Percentiles rank a stretch among this genome's conserved stretches.
phyloP scores from a whole-genome alignment of 495 filamentous ascomycete genomes.

The Lindgomyces ingoldianus region DNA sequence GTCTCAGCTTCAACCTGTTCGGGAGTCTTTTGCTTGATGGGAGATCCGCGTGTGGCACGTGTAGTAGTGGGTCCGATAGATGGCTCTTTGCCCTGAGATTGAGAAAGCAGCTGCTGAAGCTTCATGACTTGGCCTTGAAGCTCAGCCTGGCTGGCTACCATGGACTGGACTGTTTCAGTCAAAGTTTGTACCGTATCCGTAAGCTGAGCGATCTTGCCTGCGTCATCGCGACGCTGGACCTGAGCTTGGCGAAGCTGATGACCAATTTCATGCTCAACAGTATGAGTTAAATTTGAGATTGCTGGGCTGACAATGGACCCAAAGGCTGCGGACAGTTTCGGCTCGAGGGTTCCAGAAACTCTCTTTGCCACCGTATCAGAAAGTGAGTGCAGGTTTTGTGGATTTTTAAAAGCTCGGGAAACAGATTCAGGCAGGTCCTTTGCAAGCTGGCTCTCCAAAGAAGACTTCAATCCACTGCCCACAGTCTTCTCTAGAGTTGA shows the following conservation, averaged over 20 bases:
- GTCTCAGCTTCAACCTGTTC: slow-evolving; percentile 66
- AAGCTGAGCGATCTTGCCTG: slow-evolving; percentile 80
- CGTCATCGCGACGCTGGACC: slow-evolving; percentile 67
- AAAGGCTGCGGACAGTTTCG: slow-evolving; percentile 62
- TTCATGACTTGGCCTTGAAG: slow-evolving; percentile 42
- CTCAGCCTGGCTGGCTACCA: slow-evolving; percentile 65
- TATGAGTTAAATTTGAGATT: slow-evolving; percentile 63
- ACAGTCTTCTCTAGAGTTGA: slow-evolving; percentile 64
- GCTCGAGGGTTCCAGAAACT: slow-evolving; percentile 66
- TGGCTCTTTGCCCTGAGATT: slow-evolving; percentile 36
- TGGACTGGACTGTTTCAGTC: slow-evolving; percentile 68
- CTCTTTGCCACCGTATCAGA: slow-evolving; percentile 68
- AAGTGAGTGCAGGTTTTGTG: slow-evolving; percentile 66
- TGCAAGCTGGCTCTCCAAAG: slow-evolving; percentile 42
- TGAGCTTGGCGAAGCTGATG: slow-evolving; percentile 67
- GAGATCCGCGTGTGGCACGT: not conserved
- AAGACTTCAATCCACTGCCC: slow-evolving; percentile 54
- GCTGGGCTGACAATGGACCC: slow-evolving; percentile 63
- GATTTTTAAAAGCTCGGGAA: slow-evolving; percentile 64
- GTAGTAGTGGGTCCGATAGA: not conserved
- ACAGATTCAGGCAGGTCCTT: slow-evolving; percentile 53
- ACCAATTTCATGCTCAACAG: slow-evolving; percentile 66
- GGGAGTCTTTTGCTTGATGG: slow-evolving; percentile 49
- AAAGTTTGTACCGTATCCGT: slow-evolving; percentile 69
- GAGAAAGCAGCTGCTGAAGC: slow-evolving; percentile 33